Base-by-base conservation (phyloP, 73 alveolate genomes). In the Paramecium caudatum region DNA sequence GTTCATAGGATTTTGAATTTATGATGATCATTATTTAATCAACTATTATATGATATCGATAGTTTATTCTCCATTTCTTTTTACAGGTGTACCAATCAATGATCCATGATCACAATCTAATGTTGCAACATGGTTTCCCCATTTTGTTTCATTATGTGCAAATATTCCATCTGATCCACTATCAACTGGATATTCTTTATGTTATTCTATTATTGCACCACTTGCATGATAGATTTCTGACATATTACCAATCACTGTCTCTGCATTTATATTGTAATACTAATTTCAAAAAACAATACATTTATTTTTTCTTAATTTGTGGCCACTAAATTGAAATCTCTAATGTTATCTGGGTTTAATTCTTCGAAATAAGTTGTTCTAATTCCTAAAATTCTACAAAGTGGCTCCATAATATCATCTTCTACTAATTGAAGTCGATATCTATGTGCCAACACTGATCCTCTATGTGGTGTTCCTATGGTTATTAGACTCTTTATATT, bases 101-200 rank as follows among this genome's bases (percentile, higher is more conserved):
- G 83, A 36, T 27, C 83, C 83, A 32, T 74, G 88, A 45, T 74
- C 88, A 74, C 88, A 74, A 74, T 74, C 88, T 2, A 74, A 8
- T n/a, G 62, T 74, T 7, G 47, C 65, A 19, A 74, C 47, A 23
- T 74, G 88, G 17, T 74, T 0, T 41, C 88, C 88, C 88, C 88
- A 74, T 74, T 45, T 39, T 0, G 46, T 21, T 19, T 74, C 88
- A 41, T 36, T 39, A 43, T 74, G 88, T 34, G 68, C 88, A 74
- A 74, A 74, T 4, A 74, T 34, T 23, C 88, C 88, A 74, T 74
- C 88, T n/a, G 88, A 74, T 39, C 88, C 88, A 41, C 69, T 74
- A 9, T 19, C 69, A 17, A 37, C 39, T 16, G 62, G 62, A 45
- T 41, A 74, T 74, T 74, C 62, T 5, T 39, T 39, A 9, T 41